Conservation (phyloP, 2,329 filamentous ascomycete genomes). For the Raffaelea arxii region DNA sequence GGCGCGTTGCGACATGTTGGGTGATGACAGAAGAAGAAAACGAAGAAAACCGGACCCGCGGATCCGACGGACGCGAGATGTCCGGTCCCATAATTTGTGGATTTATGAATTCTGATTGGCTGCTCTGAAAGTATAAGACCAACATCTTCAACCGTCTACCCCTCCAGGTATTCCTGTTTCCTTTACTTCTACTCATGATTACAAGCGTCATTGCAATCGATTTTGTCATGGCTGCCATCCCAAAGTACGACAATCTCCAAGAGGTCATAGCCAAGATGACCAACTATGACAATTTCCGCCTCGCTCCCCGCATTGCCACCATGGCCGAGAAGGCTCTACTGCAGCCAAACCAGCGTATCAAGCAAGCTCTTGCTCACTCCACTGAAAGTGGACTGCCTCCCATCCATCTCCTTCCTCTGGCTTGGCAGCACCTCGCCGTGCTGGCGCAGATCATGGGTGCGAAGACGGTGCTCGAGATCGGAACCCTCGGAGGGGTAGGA, state of each 20-base stretch:
- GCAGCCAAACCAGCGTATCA: conserved; percentile 16
- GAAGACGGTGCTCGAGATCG: conserved; percentile 39
- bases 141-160: no score
- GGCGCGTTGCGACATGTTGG: neutral
- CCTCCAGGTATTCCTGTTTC: no score
- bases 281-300: neutral
- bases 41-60: no score
- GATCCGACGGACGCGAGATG: no score
- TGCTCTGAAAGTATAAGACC: no score
- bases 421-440: conserved; percentile 29
- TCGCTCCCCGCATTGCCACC: conserved; percentile 5
- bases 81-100: no score
- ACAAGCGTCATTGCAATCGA: no score
- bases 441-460: conserved; percentile 25
- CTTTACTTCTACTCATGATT: no score
- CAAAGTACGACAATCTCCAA: neutral
- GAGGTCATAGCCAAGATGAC: neutral
- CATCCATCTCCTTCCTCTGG: conserved; percentile 24
- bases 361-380: conserved; percentile 22
- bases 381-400: conserved; percentile 22
- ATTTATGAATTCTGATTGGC: no score
- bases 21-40: neutral
- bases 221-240: neutral
- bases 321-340: conserved; percentile 11
- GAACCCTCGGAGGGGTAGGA: conserved; percentile 44